Conservation (phyloP, 257 asterid species). For the Solanum virginianum region DNA sequence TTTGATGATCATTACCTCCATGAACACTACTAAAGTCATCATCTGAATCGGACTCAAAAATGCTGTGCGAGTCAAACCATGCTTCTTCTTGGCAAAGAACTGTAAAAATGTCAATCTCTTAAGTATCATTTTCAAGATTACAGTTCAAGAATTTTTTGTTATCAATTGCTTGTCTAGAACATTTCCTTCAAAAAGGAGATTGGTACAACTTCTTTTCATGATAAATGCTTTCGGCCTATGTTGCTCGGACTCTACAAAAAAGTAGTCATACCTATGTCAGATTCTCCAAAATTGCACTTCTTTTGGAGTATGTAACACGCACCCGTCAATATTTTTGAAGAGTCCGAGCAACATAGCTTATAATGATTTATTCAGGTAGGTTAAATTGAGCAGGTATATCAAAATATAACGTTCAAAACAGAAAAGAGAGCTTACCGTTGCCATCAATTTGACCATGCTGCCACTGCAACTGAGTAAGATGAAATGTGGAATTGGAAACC, state of each 20-base stretch:
- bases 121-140: background rate
- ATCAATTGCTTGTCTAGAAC: background rate
- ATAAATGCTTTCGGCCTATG: background rate
- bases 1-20: slow-evolving; percentile 53
- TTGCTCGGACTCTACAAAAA: background rate
- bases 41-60: slow-evolving; percentile 86
- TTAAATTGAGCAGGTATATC: background rate
- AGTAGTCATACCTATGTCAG: background rate
- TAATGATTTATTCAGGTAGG: background rate
- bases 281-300: background rate
- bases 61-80: slow-evolving; percentile 85
- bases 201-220: background rate
- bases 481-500: slow-evolving; percentile 58
- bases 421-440: slow-evolving; percentile 29
- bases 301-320: no score
- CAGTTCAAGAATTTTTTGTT: background rate
- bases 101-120: slow-evolving; percentile 18
- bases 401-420: background rate
- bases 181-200: background rate
- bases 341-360: background rate
- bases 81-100: slow-evolving; percentile 76
- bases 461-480: slow-evolving; percentile 79
- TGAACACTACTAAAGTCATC: slow-evolving; percentile 82
- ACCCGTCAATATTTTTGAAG: background rate
- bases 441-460: slow-evolving; percentile 73